phyloP scores from a whole-genome alignment of 2,329 filamentous ascomycete genomes.

The Decorospora gaudefroyi region DNA sequence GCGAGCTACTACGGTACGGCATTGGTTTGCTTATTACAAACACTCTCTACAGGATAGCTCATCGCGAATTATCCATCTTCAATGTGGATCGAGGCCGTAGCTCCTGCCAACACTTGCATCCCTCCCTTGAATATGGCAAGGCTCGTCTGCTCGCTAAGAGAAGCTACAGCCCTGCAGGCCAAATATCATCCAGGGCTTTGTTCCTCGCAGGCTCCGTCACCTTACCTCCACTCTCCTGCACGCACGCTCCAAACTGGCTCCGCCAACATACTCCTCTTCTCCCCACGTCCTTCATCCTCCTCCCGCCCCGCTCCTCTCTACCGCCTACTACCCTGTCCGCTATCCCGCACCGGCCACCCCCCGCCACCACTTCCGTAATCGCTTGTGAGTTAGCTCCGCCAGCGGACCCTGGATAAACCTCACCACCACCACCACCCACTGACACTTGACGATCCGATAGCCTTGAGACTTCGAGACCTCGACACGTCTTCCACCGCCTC shows the following conservation, averaged over 20 bases:
- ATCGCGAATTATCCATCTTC: background rate
- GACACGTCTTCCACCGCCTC: constrained; percentile 12
- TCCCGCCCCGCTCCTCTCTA: constrained; percentile 24
- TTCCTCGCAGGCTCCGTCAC: constrained; percentile 28
- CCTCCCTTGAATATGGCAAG: constrained; percentile 34
- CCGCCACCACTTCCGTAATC: constrained; percentile 43
- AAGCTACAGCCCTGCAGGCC: constrained; percentile 30
- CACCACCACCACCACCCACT: constrained; percentile 30
- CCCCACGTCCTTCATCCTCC: constrained; percentile 23
- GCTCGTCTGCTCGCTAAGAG: constrained; percentile 41
- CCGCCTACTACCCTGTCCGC: constrained; percentile 22
- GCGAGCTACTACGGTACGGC: too few relatives aligned
- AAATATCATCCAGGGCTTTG: constrained; percentile 25
- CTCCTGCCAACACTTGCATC: constrained; percentile 21
- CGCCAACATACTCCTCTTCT: constrained; percentile 26
- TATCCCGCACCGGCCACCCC: constrained; percentile 40
- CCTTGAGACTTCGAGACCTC: constrained; percentile 9
- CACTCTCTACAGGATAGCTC: too few relatives aligned
- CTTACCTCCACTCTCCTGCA: constrained; percentile 29
- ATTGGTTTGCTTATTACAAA: too few relatives aligned
- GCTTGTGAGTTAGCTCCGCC: constrained; percentile 38
- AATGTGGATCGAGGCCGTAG: too few relatives aligned
- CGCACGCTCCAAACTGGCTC: constrained; percentile 16
- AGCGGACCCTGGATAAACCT: constrained; percentile 21
- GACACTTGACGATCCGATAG: constrained; percentile 28